These are phyloP conservation scores for Phtheirospermum japonicum DNA, from an alignment of 257 asterid genomes.

Conservation along the genomic window DNA sequence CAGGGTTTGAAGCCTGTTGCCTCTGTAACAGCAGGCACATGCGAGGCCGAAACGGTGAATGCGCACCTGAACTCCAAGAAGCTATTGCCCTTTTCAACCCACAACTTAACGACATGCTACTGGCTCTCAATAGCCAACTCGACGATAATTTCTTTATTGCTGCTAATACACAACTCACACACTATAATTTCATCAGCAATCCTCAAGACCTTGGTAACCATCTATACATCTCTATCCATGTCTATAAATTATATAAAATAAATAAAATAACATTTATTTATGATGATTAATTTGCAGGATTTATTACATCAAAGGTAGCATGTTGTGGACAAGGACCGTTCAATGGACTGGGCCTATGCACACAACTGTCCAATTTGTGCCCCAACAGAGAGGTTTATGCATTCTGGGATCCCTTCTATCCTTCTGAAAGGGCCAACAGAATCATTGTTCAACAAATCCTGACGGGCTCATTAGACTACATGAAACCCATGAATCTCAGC, in stretches of 20 bases:
- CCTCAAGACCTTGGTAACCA: conserved; percentile 59
- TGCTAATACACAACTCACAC: conserved; percentile 54
- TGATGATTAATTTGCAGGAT: not conserved
- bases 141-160: conserved; percentile 63
- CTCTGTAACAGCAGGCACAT: conserved; percentile 72
- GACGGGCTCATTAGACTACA: conserved; percentile 51
- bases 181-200: conserved; percentile 58
- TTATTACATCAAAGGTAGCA: conserved; percentile 46
- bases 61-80: conserved; percentile 57
- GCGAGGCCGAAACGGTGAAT: conserved; percentile 59
- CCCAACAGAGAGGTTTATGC: conserved; percentile 59
- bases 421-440: conserved; percentile 59
- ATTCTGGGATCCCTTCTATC: conserved; percentile 72
- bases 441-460: conserved; percentile 44
- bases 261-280: too few species aligned
- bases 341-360: conserved; percentile 61
- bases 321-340: conserved; percentile 72
- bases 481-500: conserved; percentile 70
- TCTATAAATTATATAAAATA: too few species aligned
- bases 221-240: too few species aligned
- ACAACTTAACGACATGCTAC: conserved; percentile 53
- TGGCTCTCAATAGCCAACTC: conserved; percentile 45
- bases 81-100: conserved; percentile 68
- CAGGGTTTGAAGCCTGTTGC: conserved; percentile 81
- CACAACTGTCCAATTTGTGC: conserved; percentile 48